phyloP scores from a whole-genome alignment of 106 monocot genomes.

The Cymbidium sinense region DNA sequence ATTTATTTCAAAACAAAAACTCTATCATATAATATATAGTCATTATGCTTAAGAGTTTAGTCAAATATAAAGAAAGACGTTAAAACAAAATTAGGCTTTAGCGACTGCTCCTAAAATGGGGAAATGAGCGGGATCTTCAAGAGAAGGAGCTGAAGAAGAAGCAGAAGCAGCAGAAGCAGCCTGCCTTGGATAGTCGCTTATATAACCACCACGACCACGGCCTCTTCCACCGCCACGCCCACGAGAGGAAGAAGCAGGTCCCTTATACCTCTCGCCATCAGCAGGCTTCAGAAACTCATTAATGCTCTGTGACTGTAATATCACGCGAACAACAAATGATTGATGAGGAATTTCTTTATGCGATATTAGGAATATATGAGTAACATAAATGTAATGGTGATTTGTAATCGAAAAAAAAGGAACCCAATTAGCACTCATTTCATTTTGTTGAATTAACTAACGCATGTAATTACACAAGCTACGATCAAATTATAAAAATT shows the following conservation, averaged over 20 bases:
- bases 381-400: too few relatives aligned
- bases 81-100: constrained; percentile 12
- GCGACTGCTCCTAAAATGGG: constrained; percentile 4
- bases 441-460: too few relatives aligned
- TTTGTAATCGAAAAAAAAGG: too few relatives aligned
- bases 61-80: neutral
- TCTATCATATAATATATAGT: neutral
- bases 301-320: constrained; percentile 9
- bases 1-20: too few relatives aligned
- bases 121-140: constrained; percentile 13
- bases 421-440: too few relatives aligned
- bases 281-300: constrained; percentile 21
- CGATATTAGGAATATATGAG: too few relatives aligned
- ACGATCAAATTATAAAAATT: too few relatives aligned
- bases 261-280: constrained; percentile 11
- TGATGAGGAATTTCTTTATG: neutral
- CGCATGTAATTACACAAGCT: too few relatives aligned
- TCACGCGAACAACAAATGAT: neutral
- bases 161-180: neutral
- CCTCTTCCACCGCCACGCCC: constrained; percentile 15
- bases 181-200: neutral
- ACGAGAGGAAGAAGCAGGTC: neutral
- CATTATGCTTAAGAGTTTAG: neutral
- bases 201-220: constrained; percentile 1
- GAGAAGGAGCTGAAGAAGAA: neutral